Evolutionary conservation across 129 eudicot genomes (phyloP).

Genomic region (Deinandra increscens): DNA sequence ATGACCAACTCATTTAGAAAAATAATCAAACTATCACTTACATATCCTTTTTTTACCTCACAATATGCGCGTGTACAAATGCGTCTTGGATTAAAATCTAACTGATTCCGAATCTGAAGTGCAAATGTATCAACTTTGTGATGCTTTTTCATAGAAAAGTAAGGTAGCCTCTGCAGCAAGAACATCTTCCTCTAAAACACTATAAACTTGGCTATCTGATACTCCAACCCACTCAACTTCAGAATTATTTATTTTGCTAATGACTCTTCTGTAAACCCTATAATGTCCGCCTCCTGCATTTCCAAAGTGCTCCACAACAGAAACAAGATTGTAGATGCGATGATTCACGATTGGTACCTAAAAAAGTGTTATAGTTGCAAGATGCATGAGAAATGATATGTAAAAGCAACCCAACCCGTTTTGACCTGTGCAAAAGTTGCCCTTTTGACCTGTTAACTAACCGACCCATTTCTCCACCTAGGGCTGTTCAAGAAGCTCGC

Average conservation of each 20-base stretch:
- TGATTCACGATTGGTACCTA: slow-evolving; percentile 30
- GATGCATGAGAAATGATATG: neutral
- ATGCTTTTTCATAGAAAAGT: slow-evolving; percentile 74
- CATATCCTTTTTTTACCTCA: too few relatives aligned
- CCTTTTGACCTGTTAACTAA: slow-evolving; percentile 1
- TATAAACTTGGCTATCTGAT: slow-evolving; percentile 70
- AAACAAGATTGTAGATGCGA: slow-evolving; percentile 61
- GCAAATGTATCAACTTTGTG: slow-evolving; percentile 22
- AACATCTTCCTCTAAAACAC: slow-evolving; percentile 70
- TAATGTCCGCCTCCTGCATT: slow-evolving; percentile 75
- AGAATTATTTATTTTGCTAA: slow-evolving; percentile 17
- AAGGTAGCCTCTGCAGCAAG: slow-evolving; percentile 65
- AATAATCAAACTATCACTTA: too few relatives aligned
- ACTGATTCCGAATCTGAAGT: neutral
- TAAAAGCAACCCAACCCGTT: neutral
- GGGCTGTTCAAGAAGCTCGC: too few relatives aligned
- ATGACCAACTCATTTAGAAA: too few relatives aligned
- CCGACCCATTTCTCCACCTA: neutral
- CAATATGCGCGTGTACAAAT: too few relatives aligned
- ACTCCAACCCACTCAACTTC: slow-evolving; percentile 70
- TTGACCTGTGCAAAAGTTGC: neutral
- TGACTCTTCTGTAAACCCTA: slow-evolving; percentile 73
- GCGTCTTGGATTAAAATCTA: too few relatives aligned
- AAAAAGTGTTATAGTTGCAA: slow-evolving; percentile 1
- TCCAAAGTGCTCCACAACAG: slow-evolving; percentile 87